These are phyloP conservation scores for Vitis hybrid DNA, from an alignment of 177 flowering plant genomes.

Conservation along the genomic window DNA sequence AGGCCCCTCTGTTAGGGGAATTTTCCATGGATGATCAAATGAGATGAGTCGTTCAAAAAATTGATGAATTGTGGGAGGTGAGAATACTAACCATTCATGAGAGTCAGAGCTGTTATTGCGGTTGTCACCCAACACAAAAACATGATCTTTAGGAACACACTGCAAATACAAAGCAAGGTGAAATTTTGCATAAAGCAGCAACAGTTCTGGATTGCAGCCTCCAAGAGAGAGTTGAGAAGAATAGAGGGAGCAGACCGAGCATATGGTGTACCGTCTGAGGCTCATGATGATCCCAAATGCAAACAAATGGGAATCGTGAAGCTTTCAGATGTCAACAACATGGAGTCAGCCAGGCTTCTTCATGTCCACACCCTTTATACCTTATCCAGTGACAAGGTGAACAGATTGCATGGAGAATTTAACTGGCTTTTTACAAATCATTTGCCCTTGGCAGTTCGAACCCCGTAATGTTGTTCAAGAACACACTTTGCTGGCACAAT, in stretches of 20 bases:
- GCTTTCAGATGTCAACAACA: slow-evolving; percentile 45
- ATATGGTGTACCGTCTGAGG: slow-evolving; percentile 29
- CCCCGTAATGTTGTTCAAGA: slow-evolving; percentile 39
- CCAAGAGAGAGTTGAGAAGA: background rate
- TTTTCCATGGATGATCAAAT: too few relatives aligned
- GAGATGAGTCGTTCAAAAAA: background rate
- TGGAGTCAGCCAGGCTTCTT: slow-evolving; percentile 25
- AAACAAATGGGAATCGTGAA: slow-evolving; percentile 6
- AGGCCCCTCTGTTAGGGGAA: too few relatives aligned
- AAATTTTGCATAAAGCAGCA: background rate
- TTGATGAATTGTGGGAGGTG: too few relatives aligned
- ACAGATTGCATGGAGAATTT: background rate
- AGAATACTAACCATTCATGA: slow-evolving; percentile 41
- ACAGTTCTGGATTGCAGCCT: background rate
- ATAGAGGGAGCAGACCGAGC: slow-evolving; percentile 4
- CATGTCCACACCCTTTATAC: background rate
- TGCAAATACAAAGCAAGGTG: slow-evolving; percentile 27
- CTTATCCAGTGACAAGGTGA: slow-evolving; percentile 3
- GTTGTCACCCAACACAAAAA: slow-evolving; percentile 60
- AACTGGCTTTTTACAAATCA: slow-evolving; percentile 7
- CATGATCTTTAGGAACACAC: slow-evolving; percentile 48
- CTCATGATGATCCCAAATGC: slow-evolving; percentile 21
- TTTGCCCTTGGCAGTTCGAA: slow-evolving; percentile 21
- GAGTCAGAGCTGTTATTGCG: slow-evolving; percentile 63
- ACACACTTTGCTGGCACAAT: slow-evolving; percentile 25